phyloP scores from a whole-genome alignment of 2,329 filamentous ascomycete genomes.

The Macrophomina pseudophaseolina region DNA sequence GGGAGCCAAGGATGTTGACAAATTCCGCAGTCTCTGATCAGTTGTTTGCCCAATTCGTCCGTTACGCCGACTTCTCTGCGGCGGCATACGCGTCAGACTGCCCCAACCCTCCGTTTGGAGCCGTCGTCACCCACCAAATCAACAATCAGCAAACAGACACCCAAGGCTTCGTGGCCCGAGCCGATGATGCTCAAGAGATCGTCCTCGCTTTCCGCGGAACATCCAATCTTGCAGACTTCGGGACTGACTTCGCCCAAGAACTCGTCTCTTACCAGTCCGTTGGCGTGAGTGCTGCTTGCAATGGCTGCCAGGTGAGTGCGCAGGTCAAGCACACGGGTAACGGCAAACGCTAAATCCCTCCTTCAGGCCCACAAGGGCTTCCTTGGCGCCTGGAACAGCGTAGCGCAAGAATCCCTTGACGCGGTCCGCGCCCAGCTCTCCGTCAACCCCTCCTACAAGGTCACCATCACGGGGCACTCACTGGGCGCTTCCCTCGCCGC shows the following conservation, averaged over 20 bases:
- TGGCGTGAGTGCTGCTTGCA: not conserved
- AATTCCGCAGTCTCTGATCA: not conserved
- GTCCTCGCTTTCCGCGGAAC: conserved; percentile 22
- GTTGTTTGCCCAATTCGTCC: not conserved
- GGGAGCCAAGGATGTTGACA: not conserved
- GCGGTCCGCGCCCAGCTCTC: not conserved
- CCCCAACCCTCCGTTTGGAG: conserved; percentile 14
- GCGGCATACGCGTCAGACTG: conserved; percentile 22
- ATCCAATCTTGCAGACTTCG: conserved; percentile 13
- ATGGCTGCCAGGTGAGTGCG: conserved; percentile 1
- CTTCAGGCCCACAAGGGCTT: conserved; percentile 22
- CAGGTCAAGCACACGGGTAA: no score
- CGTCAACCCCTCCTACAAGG: not conserved
- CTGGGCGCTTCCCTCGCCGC: conserved; percentile 16
- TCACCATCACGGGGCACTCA: conserved; percentile 22
- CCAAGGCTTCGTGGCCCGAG: conserved; percentile 16
- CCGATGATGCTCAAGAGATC: not conserved
- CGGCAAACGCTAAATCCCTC: not conserved
- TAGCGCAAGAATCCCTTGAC: conserved; percentile 1
- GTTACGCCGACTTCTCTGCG: conserved; percentile 19
- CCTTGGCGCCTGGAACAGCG: conserved; percentile 12
- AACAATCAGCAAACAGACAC: conserved; percentile 15
- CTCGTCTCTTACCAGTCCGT: not conserved
- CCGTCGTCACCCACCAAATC: conserved; percentile 3
- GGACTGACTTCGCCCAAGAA: conserved; percentile 15